Base-by-base conservation (phyloP, 352 stramenopile genomes). In the Peronospora farinosa region DNA sequence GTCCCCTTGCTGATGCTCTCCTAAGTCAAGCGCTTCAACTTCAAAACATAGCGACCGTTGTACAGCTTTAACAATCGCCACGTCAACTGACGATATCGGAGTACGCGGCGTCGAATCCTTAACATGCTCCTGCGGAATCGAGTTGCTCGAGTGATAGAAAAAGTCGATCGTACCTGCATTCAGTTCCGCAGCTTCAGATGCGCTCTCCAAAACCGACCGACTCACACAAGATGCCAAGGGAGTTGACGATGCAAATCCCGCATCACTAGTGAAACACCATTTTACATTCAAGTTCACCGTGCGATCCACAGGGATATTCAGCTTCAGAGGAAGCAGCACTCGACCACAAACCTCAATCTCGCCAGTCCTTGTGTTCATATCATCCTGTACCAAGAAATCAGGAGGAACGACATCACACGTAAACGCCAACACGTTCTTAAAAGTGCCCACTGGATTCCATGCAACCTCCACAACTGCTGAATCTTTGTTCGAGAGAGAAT, bases 1-100 rank as follows among this genome's bases (percentile, higher is more conserved):
- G 0, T 66, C 55, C 31, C 81, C 78, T 45, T 86, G 84, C 41
- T 90, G 74, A 21, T 88, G 74, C 31, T 90, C 78, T 30, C 84
- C 81, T 38, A 95, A 69, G 53, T 95, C 79, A 33, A 95, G 48
- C 7, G 55, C 42, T n/a, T 86, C 79, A 3, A 55, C 51, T 12
- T 92, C 79, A n/a, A 92, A 60, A 33, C 68, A 70, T 5, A 95
- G 56, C 16, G 79, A 87, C 32, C 67, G 56, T 23, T 86, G 82
- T 5, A 74, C 62, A 23, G 75, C 61, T 59, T 92, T 95, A 17
- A 86, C 65, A 15, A 95, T 31, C 27, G 57, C 68, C 30, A 92
- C 72, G 10, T 74, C 55, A n/a, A 92, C 40, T 4, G 60, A 60
- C 2, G 73, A 69, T 17, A 65, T 44, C 16, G 51, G 54, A 42